Evolutionary conservation across 179 eudicot species (phyloP), one percentile per base, ranked within the genome.

Genomic region (Camellia oleifera): DNA sequence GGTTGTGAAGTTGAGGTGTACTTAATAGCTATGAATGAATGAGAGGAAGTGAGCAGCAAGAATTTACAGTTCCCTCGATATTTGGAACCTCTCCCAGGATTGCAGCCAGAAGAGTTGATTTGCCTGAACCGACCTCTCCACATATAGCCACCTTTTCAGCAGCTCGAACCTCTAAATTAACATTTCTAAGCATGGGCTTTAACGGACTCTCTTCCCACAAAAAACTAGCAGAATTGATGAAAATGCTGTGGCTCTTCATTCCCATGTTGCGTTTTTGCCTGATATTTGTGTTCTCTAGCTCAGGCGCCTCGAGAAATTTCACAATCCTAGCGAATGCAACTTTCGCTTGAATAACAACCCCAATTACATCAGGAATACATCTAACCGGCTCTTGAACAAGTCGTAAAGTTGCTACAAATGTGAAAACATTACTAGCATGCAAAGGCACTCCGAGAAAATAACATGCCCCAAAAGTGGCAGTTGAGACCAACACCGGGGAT

Each of bases 61-160:
- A 76, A 86, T 95, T 87, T 85, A 94, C 97, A 9, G 81, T 86
- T 87, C 97, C 96, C n/a, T 83, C 79, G 45, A 85, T 85, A 65
- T 65, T 44, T 44, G 97, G 94, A 68, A 94, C 89, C 91, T 94
- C 97, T 71, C 97, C 95, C 71, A 94, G 94, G 84, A 92, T 82
- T 12, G 95, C 82, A 18, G 98, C 91, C 61, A 92, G 77, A 79
- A 94, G 89, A 17, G 94, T 91, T 0, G 98, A 92, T 82, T 94
- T 92, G 5, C 98, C 98, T 1, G 97, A 90, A 9, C 98, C 98
- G 65, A 94, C 96, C 77, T 92, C 97, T 70, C 98, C 97, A 80
- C 97, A 94, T 13, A 94, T 82, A 17, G 97, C 98, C 32, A 92
- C 76, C 83, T 88, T 94, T 62, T 90, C 89, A 76, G 97, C 95